Percentiles rank a stretch among this genome's conserved stretches.
phyloP scores from a whole-genome alignment of 305 asterid genomes.

The Nicotiana rustica region DNA sequence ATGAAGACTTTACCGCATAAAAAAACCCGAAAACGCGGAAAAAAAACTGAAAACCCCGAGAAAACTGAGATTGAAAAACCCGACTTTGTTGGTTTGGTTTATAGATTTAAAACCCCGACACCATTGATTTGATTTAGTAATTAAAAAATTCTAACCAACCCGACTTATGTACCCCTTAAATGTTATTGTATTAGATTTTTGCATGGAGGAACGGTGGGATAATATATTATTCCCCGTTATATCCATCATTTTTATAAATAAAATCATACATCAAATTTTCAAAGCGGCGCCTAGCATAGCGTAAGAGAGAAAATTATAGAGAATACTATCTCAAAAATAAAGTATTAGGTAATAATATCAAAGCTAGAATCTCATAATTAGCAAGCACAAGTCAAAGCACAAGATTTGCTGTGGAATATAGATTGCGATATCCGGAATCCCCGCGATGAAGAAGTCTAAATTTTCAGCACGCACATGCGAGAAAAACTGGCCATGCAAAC shows the following conservation, averaged over 20 bases:
- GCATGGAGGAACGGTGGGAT: not conserved
- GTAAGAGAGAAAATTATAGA: not conserved
- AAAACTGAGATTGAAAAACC: too few relatives aligned
- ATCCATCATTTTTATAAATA: not conserved
- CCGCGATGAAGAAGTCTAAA: not conserved
- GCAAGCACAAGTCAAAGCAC: not conserved
- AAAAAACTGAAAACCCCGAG: too few relatives aligned
- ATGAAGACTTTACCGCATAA: too few relatives aligned
- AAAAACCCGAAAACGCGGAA: too few relatives aligned
- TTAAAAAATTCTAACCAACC: too few relatives aligned
- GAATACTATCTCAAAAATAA: not conserved
- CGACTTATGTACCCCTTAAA: too few relatives aligned
- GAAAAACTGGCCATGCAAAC: not conserved
- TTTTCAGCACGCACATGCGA: not conserved
- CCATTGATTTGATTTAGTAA: too few relatives aligned
- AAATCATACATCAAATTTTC: not conserved
- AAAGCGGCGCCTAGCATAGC: conserved; percentile 22
- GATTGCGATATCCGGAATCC: conserved; percentile 6
- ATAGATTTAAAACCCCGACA: too few relatives aligned
- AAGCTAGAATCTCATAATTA: not conserved
- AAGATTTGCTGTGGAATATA: not conserved
- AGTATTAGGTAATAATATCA: not conserved
- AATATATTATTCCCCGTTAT: not conserved
- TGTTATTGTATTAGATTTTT: not conserved
- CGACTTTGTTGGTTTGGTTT: too few relatives aligned